phyloP scores from a whole-genome alignment of 2,329 filamentous ascomycete species.

The Hymenotorrendiella dingleyae region DNA sequence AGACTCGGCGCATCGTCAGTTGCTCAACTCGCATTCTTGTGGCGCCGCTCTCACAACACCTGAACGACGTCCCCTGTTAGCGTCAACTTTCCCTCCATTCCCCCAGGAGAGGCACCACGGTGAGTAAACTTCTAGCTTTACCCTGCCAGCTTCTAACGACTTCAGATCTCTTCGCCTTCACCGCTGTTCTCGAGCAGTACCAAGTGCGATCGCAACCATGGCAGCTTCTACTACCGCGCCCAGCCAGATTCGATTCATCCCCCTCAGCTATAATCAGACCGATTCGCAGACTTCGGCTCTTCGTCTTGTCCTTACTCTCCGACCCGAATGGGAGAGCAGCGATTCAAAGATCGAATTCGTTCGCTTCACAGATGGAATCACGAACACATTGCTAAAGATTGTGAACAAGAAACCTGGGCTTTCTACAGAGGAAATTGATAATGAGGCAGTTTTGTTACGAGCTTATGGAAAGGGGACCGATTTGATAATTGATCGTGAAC shows the following conservation, averaged over 20 bases:
- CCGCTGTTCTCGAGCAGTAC: no score
- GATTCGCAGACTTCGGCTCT: slow-evolving; percentile 75
- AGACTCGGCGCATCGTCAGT: no score
- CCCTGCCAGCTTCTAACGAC: no score
- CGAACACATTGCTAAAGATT: slow-evolving; percentile 85
- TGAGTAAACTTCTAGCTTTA: no score
- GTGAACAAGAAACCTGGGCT: slow-evolving; percentile 63
- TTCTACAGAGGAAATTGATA: slow-evolving; percentile 71
- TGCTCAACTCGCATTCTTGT: no score
- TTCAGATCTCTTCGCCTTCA: no score
- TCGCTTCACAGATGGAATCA: slow-evolving; percentile 96
- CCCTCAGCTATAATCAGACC: slow-evolving; percentile 70
- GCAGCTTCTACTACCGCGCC: slow-evolving; percentile 6
- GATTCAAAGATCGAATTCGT: slow-evolving; percentile 76
- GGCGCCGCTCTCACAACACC: no score
- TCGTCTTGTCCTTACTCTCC: slow-evolving; percentile 69
- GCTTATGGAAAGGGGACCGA: slow-evolving; percentile 95
- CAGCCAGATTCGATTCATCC: slow-evolving; percentile 54
- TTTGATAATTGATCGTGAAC: slow-evolving; percentile 90
- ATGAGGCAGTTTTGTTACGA: slow-evolving; percentile 79
- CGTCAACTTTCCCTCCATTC: no score
- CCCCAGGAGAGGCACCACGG: no score
- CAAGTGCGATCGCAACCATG: slow-evolving; percentile 7
- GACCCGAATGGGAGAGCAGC: slow-evolving; percentile 73
- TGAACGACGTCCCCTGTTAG: no score